Conservation (phyloP, 2,329 filamentous ascomycete genomes). For the Cryphonectria carpinicola region DNA sequence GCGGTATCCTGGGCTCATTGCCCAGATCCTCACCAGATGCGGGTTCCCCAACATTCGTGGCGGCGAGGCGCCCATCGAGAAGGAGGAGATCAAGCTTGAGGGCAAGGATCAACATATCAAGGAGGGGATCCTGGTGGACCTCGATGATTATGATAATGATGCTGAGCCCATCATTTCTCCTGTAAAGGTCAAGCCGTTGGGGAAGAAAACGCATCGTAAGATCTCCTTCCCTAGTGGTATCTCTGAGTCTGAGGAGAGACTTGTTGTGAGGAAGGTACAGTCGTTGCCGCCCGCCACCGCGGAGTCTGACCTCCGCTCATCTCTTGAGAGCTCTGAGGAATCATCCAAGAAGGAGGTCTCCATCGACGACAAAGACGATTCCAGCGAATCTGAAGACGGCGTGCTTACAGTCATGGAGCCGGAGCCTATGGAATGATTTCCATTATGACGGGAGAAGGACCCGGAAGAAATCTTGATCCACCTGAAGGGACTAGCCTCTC, state of each 20-base stretch:
- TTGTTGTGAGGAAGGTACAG: slow-evolving; percentile 22
- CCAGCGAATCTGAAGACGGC: neutral
- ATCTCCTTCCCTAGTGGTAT: slow-evolving; percentile 27
- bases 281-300: slow-evolving; percentile 10
- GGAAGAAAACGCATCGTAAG: slow-evolving; percentile 16
- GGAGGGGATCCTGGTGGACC: slow-evolving; percentile 46
- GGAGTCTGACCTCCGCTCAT: neutral
- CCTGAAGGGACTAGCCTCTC: neutral
- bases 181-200: slow-evolving; percentile 20
- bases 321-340: neutral
- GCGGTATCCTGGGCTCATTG: slow-evolving; percentile 46
- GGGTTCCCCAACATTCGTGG: slow-evolving; percentile 53
- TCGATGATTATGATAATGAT: slow-evolving; percentile 49
- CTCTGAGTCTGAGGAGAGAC: slow-evolving; percentile 13
- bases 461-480: neutral
- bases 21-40: slow-evolving; percentile 56
- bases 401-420: neutral
- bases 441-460: neutral
- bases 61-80: slow-evolving; percentile 50
- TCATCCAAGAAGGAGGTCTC: neutral
- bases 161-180: slow-evolving; percentile 21
- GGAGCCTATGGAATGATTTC: neutral
- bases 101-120: slow-evolving; percentile 37
- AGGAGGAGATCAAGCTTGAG: slow-evolving; percentile 46
- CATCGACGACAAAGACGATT: neutral